Evolutionary conservation across 805 yeast genomes (phyloP), one percentile per base, ranked within the genome.

Genomic region (Millerozyma miso): DNA sequence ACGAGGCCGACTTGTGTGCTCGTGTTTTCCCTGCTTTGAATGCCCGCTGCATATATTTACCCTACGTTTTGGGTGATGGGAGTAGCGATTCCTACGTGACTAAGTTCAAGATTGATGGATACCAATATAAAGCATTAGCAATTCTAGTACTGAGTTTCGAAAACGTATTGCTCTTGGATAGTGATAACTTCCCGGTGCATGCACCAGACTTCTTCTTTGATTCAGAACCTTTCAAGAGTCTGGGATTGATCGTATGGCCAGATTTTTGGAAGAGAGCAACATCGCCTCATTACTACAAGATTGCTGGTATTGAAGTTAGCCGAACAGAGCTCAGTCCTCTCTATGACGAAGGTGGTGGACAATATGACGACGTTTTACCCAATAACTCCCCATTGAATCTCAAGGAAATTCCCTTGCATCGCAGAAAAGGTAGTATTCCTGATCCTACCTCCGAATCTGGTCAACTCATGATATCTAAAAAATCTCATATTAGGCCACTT

Each of bases 201-300:
- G 73, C 81, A 10, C 83, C 91, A 2, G 85, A 81, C 50, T 58
- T 60, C 15, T 56, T 86, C 17, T 84, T 88, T 57, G 65, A 64
- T 3, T 61, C 66, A 10, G 79, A 80, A 36, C 81, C 87, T 1
- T 87, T 76, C 62, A 69, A 45, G 20, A 56, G 63, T 12, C 60
- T 65, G 32, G 85, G 86, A 3, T 59, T 83, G 59, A 71, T 83
- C 26, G 69, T 81, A 2, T 88, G 95, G 91, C 95, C 95, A 1
- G 96, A 88, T 62, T 88, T 81, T 60, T 88, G 96, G 96, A 77
- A 83, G 60, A 74, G 96, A 50, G 80, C 90, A 4, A 85, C 90
- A 1, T 77, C 86, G 1, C 95, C 96, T 4, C 65, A 66, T 32
- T 83, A 76, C 53, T 88, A 84, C 60, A 76, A 78, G 23, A 80